Base-by-base conservation (phyloP, 1,284 basidiomycete species). In the Fomitopsis pinicola region DNA sequence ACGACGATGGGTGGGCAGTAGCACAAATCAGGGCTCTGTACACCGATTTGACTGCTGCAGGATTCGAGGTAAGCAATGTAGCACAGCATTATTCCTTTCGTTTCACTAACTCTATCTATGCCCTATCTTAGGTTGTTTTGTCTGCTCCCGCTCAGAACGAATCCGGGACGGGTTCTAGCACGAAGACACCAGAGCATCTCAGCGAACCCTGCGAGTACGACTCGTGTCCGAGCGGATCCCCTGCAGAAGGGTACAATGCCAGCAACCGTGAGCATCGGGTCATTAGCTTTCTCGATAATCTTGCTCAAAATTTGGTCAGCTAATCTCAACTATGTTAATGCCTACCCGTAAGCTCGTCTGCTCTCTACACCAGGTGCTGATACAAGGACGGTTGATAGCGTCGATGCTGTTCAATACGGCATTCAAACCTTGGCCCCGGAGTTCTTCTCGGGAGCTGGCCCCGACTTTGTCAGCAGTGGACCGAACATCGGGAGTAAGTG, bases 1-100 rank as follows among this genome's bases (percentile, higher is more conserved):
- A 82, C 59, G 81, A 82, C 63, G 81, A 82, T 64, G 80, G 81
- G 5, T 84, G 81, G 81, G 82, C 81, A 0, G 76, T 77, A 3
- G 80, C 81, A 7, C 78, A 80, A 62, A 77, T 83, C 60, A 76
- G 81, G 42, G 78, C 78, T 2, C 75, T 80, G 59, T 77, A 76
- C 61, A 66, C 71, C 17, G 77, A 79, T 0, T 70, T 83, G 44
- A 70, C 71, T 35, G 67, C 67, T 5, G 76, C 74, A 30, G 79
- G 78, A 28, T 80, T 75, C 62, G 65, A 80, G 46, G 81, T 81
- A 42, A 10, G 80, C 67, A 8, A 15, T 46, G 33, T 40, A 2
- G 9, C n/a, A 19, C 26, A 8, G n/a, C 17, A 19, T 5, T 19
- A 22, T 26, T 5, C 8, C 35, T 2, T 30, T 30, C 30, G 14